phyloP scores from a whole-genome alignment of 306 rosid species.

The Elaeagnus macrophylla region DNA sequence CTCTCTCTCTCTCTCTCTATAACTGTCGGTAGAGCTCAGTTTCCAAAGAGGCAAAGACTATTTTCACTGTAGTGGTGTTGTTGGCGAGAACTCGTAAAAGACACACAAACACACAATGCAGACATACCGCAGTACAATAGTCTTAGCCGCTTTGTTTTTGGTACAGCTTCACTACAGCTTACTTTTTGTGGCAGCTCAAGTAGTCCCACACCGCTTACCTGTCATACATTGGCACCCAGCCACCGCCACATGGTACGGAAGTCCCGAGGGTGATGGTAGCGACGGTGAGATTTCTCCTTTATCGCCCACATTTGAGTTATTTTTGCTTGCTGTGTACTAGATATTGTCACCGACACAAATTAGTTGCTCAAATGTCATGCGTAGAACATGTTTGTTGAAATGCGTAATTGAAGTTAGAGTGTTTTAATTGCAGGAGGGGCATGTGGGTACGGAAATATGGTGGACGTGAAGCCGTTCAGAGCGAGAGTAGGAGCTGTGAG shows the following conservation, averaged over 20 bases:
- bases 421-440: slow-evolving; percentile 60
- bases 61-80: slow-evolving; percentile 8
- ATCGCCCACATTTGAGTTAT: background rate
- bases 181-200: slow-evolving; percentile 10
- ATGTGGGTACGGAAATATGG: slow-evolving; percentile 76
- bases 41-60: background rate
- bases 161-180: background rate
- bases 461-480: slow-evolving; percentile 74
- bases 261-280: slow-evolving; percentile 95
- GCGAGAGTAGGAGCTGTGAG: slow-evolving; percentile 89
- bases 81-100: background rate
- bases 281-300: slow-evolving; percentile 36
- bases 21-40: slow-evolving; percentile 33
- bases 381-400: no score
- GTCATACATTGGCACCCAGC: slow-evolving; percentile 68
- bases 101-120: slow-evolving; percentile 31
- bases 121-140: slow-evolving; percentile 14
- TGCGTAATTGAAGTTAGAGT: background rate
- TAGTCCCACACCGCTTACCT: slow-evolving; percentile 17
- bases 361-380: no score
- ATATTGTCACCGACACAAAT: background rate
- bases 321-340: background rate
- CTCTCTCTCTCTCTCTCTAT: background rate
- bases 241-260: slow-evolving; percentile 90
- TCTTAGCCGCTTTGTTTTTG: slow-evolving; percentile 9